phyloP scores from a whole-genome alignment of 768 basidiomycete species.

The Suillus decipiens region DNA sequence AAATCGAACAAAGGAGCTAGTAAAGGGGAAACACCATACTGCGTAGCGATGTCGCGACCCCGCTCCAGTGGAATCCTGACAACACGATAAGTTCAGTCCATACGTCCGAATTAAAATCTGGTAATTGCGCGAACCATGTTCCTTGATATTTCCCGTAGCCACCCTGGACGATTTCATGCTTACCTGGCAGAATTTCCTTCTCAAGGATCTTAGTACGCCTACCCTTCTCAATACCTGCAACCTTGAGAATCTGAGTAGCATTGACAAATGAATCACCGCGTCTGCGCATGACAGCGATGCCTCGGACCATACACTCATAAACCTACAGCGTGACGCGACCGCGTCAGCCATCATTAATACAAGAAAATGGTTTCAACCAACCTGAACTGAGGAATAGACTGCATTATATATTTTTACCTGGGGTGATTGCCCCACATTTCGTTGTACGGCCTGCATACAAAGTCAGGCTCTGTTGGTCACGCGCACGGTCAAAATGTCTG shows the following conservation, averaged over 20 bases:
- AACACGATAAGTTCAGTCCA: slow-evolving; percentile 14
- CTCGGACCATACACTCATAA: slow-evolving; percentile 97
- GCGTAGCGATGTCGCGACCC: slow-evolving; percentile 88
- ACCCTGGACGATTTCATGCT: slow-evolving; percentile 98
- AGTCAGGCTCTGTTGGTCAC: slow-evolving; percentile 14
- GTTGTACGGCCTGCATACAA: slow-evolving; percentile 31
- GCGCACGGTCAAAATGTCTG: slow-evolving; percentile 26
- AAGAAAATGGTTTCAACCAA: slow-evolving; percentile 22
- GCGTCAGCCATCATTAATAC: slow-evolving; percentile 10
- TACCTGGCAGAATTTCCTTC: slow-evolving; percentile 94
- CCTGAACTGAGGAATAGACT: slow-evolving; percentile 90
- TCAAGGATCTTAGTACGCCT: slow-evolving; percentile 94
- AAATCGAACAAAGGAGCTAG: slow-evolving; percentile 93
- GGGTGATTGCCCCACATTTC: slow-evolving; percentile 42
- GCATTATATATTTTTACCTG: slow-evolving; percentile 90
- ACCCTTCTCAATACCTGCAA: slow-evolving; percentile 97
- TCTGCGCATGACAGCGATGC: slow-evolving; percentile 97
- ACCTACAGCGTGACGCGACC: slow-evolving; percentile 53
- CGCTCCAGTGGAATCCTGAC: slow-evolving; percentile 93
- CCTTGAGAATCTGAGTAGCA: slow-evolving; percentile 98
- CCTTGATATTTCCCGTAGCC: slow-evolving; percentile 99
- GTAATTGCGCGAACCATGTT: slow-evolving; percentile 72
- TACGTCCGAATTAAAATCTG: slow-evolving; percentile 6
- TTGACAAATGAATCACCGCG: slow-evolving; percentile 95
- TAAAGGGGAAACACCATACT: slow-evolving; percentile 88